phyloP scores from a whole-genome alignment of 2,329 filamentous ascomycete species.

The Xenoacremonium recifei region DNA sequence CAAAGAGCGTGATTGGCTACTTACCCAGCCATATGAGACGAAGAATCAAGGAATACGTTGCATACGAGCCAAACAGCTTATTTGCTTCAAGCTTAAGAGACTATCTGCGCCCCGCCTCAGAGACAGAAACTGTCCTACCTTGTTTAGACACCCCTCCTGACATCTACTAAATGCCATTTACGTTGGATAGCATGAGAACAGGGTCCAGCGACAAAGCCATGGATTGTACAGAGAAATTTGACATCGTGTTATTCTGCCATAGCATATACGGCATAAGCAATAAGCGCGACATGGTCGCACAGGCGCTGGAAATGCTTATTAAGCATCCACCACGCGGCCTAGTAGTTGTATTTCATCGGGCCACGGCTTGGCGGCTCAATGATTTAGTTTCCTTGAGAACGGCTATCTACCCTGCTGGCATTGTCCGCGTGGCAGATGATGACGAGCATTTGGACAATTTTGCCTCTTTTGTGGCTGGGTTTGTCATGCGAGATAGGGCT shows the following conservation, averaged over 20 bases:
- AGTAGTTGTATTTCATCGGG: slow-evolving; percentile 57
- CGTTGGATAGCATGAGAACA: slow-evolving; percentile 19
- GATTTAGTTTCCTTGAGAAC: slow-evolving; percentile 48
- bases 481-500: slow-evolving; percentile 30
- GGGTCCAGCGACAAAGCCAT: slow-evolving; percentile 13
- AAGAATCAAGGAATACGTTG: slow-evolving; percentile 49
- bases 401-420: slow-evolving; percentile 45
- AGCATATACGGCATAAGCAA: slow-evolving; percentile 61
- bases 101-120: slow-evolving; percentile 33
- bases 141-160: slow-evolving; percentile 35
- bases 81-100: slow-evolving; percentile 44
- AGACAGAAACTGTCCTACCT: slow-evolving; percentile 37
- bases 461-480: slow-evolving; percentile 51
- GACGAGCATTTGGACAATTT: slow-evolving; percentile 50
- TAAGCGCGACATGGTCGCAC: slow-evolving; percentile 44
- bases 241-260: slow-evolving; percentile 61
- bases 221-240: slow-evolving; percentile 39
- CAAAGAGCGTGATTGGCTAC: slow-evolving; percentile 50
- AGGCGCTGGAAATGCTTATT: slow-evolving; percentile 47
- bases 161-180: slow-evolving; percentile 41
- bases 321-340: slow-evolving; percentile 37
- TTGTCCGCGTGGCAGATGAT: slow-evolving; percentile 41
- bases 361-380: slow-evolving; percentile 40
- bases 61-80: slow-evolving; percentile 51
- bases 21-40: slow-evolving; percentile 41